These are phyloP conservation scores for Amaranthus tricolor DNA, from an alignment of 179 eudicot species.

Conservation along the genomic window DNA sequence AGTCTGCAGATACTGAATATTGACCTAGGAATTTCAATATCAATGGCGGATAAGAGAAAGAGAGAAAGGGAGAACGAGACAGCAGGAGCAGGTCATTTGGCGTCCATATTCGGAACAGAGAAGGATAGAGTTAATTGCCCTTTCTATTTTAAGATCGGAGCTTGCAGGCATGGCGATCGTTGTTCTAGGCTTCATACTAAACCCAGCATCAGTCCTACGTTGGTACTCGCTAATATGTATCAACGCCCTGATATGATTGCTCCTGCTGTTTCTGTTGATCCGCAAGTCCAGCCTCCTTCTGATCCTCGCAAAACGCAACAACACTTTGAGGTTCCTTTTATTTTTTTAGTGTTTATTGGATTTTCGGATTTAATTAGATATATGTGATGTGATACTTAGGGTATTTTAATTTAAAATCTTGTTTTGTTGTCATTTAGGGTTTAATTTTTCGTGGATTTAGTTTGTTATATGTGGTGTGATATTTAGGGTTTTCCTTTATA, in stretches of 20 bases:
- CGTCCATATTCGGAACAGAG: slow-evolving; percentile 26
- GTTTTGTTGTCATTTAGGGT: too few relatives aligned
- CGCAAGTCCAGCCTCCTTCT: slow-evolving; percentile 65
- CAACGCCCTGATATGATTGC: slow-evolving; percentile 90
- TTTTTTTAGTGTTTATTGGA: background rate
- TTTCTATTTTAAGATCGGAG: slow-evolving; percentile 23
- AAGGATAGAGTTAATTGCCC: slow-evolving; percentile 27
- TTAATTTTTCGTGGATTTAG: too few relatives aligned
- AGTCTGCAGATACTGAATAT: too few relatives aligned
- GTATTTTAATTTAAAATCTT: background rate
- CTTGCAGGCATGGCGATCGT: slow-evolving; percentile 27
- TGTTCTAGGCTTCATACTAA: slow-evolving; percentile 91
- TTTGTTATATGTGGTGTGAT: too few relatives aligned
- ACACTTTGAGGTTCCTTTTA: slow-evolving; percentile 65
- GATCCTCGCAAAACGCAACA: slow-evolving; percentile 83
- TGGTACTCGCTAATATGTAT: slow-evolving; percentile 84
- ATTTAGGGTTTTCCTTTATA: too few relatives aligned
- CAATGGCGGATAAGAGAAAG: background rate
- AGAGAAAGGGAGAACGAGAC: too few relatives aligned
- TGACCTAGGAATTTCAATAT: background rate
- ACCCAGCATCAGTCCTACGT: slow-evolving; percentile 83
- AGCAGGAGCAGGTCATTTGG: slow-evolving; percentile 17
- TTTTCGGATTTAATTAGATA: background rate
- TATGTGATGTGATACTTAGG: background rate
- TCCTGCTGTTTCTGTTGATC: slow-evolving; percentile 67